Conservation (phyloP, 78 protist genomes). For the Tieghemostelium lacteum region DNA sequence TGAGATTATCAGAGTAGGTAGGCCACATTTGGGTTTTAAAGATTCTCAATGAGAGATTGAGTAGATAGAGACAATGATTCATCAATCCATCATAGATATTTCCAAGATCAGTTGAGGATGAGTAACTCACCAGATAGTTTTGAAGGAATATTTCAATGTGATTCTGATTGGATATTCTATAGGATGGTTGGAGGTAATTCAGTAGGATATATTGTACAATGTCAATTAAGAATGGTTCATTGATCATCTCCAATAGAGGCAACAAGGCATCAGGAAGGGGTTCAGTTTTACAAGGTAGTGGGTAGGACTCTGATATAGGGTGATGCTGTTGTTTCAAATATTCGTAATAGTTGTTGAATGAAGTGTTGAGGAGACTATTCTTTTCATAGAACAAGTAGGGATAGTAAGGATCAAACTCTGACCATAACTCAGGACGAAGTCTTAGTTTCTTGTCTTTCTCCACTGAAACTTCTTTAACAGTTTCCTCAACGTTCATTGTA, state of each 20-base stretch:
- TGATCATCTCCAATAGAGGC: constrained; percentile 1
- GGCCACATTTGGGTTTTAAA: neutral
- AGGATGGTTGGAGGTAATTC: constrained; percentile 6
- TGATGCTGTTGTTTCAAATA: constrained; percentile 35
- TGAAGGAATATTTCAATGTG: neutral
- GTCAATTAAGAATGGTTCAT: constrained; percentile 38
- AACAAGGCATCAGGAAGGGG: constrained; percentile 24
- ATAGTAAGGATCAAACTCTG: constrained; percentile 47
- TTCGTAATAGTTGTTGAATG: constrained; percentile 33
- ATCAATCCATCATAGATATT: neutral
- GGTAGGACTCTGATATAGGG: constrained; percentile 45
- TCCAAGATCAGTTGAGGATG: neutral
- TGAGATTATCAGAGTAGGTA: neutral
- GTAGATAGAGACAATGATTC: constrained; percentile 22
- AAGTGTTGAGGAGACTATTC: neutral
- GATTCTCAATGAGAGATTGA: constrained; percentile 16
- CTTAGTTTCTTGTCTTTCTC: constrained; percentile 18
- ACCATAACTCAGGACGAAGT: constrained; percentile 43
- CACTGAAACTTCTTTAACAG: constrained; percentile 22
- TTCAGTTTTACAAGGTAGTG: constrained; percentile 33
- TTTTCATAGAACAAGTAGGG: constrained; percentile 26
- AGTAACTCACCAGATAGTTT: neutral
- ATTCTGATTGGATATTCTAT: neutral
- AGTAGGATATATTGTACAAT: neutral
- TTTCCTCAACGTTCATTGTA: constrained; percentile 22